These are phyloP conservation scores for Drosera capensis DNA, from an alignment of 148 eudicot genomes.

Conservation along the genomic window DNA sequence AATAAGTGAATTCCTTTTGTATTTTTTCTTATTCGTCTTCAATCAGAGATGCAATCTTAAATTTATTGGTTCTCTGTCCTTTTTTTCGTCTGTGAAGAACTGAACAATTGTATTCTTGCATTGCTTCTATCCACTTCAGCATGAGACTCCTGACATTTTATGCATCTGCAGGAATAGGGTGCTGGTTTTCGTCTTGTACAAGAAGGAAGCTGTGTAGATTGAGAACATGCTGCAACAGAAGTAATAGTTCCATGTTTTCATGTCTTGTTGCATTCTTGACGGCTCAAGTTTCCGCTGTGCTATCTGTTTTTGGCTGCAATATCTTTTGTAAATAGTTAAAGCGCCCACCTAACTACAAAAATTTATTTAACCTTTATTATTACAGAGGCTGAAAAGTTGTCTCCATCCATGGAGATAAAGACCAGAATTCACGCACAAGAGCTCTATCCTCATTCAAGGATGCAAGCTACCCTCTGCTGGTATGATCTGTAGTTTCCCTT, in stretches of 20 bases:
- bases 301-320: not conserved
- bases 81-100: too few species aligned
- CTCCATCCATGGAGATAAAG: slow-evolving; percentile 86
- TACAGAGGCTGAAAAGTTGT: slow-evolving; percentile 91
- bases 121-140: not conserved
- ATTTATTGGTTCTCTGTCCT: too few species aligned
- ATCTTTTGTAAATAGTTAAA: not conserved
- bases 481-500: slow-evolving; percentile 24
- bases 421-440: slow-evolving; percentile 69
- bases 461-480: slow-evolving; percentile 77
- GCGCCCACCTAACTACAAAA: too few species aligned
- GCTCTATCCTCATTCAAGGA: slow-evolving; percentile 72
- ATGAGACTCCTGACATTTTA: not conserved
- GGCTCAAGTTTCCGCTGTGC: not conserved
- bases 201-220: slow-evolving; percentile 89
- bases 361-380: slow-evolving; percentile 7
- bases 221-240: slow-evolving; percentile 74
- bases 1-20: too few species aligned
- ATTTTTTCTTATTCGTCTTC: too few species aligned
- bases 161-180: slow-evolving; percentile 72
- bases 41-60: too few species aligned
- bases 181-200: slow-evolving; percentile 84
- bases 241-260: slow-evolving; percentile 16
- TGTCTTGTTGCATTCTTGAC: not conserved
- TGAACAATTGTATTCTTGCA: not conserved